phyloP scores from a whole-genome alignment of 83 land plant genomes.

The Larix sibirica region DNA sequence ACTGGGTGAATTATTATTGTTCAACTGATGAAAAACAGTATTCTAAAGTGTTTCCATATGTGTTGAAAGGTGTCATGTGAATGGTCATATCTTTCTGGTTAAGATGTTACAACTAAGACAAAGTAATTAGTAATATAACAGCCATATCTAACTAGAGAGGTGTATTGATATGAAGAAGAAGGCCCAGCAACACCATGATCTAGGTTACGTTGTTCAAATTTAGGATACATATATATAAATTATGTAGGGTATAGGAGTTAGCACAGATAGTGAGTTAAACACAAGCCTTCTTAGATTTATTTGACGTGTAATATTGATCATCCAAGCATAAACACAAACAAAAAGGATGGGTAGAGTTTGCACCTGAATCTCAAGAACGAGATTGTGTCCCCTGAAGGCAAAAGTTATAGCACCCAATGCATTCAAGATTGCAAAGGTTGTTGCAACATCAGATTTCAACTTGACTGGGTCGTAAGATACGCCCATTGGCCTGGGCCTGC shows the following conservation, averaged over 20 bases:
- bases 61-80: background rate
- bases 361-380: constrained; percentile 90
- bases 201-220: background rate
- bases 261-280: background rate
- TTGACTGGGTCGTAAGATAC: constrained; percentile 54
- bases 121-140: background rate
- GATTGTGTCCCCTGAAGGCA: constrained; percentile 91
- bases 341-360: background rate
- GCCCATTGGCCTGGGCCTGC: constrained; percentile 43
- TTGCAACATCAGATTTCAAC: constrained; percentile 21
- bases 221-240: too few relatives aligned
- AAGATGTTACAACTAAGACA: background rate
- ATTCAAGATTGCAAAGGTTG: constrained; percentile 56
- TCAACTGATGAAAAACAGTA: too few relatives aligned
- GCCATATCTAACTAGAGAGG: background rate
- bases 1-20: too few relatives aligned
- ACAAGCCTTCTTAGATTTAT: background rate
- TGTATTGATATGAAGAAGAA: background rate
- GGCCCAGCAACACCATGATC: background rate
- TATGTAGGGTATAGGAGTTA: background rate
- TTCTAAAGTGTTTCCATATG: background rate
- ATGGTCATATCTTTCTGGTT: background rate
- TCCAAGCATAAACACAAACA: background rate
- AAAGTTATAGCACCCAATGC: constrained; percentile 83
- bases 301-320: background rate